Percentiles rank a stretch among this genome's conserved stretches.
These are phyloP conservation scores for Jimgerdemannia flammicorona DNA, from an alignment of 192 early-diverging fungal species.

Conservation along the genomic window DNA sequence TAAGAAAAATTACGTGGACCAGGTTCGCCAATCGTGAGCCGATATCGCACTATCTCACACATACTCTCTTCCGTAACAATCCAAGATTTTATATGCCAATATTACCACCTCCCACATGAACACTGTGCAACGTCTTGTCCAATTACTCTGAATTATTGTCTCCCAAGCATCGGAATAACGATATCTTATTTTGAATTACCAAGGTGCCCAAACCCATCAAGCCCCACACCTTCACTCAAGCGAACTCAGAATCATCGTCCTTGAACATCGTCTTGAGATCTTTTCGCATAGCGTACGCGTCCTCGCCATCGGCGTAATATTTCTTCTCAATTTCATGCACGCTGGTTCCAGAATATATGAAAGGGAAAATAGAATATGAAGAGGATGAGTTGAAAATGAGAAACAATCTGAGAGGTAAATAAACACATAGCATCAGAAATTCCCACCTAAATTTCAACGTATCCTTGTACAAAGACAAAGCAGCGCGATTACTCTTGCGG, in stretches of 20 bases:
- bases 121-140: no score
- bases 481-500: constrained; percentile 88
- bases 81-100: no score
- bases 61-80: no score
- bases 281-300: constrained; percentile 77
- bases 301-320: constrained; percentile 98
- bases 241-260: not conserved
- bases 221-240: no score
- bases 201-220: no score
- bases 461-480: constrained; percentile 90
- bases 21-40: no score
- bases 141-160: no score
- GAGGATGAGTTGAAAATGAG: not conserved
- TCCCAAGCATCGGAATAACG: no score
- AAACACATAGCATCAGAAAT: not conserved
- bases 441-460: constrained; percentile 83
- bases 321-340: constrained; percentile 89
- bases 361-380: not conserved
- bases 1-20: no score
- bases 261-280: constrained; percentile 16
- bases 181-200: no score
- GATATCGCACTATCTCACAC: no score
- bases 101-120: no score
- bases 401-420: not conserved
- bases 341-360: constrained; percentile 25